A percentile compares a stretch with the other conserved stretches of the same genome.
Conservation (phyloP, 2,329 filamentous ascomycete genomes). For the Aspergillus flavus region DNA sequence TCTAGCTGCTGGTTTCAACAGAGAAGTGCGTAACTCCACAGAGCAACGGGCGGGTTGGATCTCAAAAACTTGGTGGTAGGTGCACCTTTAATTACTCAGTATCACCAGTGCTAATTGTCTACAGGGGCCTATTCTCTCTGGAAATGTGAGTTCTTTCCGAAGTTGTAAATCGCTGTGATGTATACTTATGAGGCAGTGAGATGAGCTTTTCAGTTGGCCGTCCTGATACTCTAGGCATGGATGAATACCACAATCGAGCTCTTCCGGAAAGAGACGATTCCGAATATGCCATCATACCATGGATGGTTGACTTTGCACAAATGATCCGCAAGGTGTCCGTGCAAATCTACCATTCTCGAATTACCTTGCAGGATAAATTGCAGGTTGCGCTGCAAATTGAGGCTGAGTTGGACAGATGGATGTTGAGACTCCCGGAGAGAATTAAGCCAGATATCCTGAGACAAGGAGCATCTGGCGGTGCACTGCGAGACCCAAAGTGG, state of each 20-base stretch:
- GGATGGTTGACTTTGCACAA: constrained; percentile 44
- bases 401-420: constrained; percentile 39
- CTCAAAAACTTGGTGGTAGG: constrained; percentile 52
- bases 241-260: constrained; percentile 52
- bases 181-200: constrained; percentile 35
- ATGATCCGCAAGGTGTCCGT: constrained; percentile 45
- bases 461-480: constrained; percentile 25
- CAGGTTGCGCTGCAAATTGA: constrained; percentile 40
- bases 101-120: not conserved
- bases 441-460: constrained; percentile 34
- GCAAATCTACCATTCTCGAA: constrained; percentile 42
- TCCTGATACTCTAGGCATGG: constrained; percentile 52
- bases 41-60: constrained; percentile 42
- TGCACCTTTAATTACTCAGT: not conserved
- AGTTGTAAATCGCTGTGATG: not conserved
- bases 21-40: constrained; percentile 39
- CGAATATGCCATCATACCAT: constrained; percentile 43
- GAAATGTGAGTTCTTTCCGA: constrained; percentile 40
- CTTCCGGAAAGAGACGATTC: constrained; percentile 40
- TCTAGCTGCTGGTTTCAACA: constrained; percentile 52
- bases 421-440: constrained; percentile 34
- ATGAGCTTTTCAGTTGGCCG: constrained; percentile 53
- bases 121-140: constrained; percentile 48
- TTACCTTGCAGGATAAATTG: constrained; percentile 39
- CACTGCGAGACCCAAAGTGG: constrained; percentile 41